Percentiles rank a stretch among this genome's conserved stretches.
These are phyloP conservation scores for Chytriomyces hyalinus DNA, from an alignment of 192 early-diverging fungal genomes.

Conservation along the genomic window DNA sequence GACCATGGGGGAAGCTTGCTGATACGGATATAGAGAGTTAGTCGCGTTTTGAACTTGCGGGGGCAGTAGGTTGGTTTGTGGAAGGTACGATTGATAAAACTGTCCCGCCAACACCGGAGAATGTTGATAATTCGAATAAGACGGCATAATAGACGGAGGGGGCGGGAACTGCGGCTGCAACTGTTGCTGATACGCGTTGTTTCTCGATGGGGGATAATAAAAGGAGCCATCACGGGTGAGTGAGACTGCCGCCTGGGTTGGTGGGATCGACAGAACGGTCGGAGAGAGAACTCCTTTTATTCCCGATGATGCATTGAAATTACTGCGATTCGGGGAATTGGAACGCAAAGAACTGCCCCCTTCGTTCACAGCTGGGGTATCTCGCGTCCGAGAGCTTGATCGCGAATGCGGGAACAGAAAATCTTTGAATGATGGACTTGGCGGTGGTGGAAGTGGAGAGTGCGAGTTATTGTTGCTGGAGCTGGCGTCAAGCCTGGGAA, in stretches of 20 bases:
- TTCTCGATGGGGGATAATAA: neutral
- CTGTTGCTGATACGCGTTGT: neutral
- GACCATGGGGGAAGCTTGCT: neutral
- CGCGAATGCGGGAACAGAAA: too few relatives aligned
- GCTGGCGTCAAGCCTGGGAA: too few relatives aligned
- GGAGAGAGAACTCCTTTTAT: neutral
- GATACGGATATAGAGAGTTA: neutral
- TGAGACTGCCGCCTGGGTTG: neutral
- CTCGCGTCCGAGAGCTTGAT: too few relatives aligned
- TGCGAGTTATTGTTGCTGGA: too few relatives aligned
- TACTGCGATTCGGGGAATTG: neutral
- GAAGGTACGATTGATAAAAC: neutral
- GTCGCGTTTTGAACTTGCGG: neutral
- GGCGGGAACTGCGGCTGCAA: neutral
- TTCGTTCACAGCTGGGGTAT: too few relatives aligned
- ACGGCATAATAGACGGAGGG: neutral
- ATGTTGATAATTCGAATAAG: neutral
- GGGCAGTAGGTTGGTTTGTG: neutral
- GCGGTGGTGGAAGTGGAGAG: too few relatives aligned
- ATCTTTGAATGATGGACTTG: too few relatives aligned
- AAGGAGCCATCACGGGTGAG: neutral
- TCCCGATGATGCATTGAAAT: neutral
- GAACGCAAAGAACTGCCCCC: too few relatives aligned
- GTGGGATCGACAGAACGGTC: slow-evolving; percentile 1
- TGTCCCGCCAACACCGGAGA: neutral